Base-by-base conservation (phyloP, 2,329 filamentous ascomycete species). In the Neurospora crassa region DNA sequence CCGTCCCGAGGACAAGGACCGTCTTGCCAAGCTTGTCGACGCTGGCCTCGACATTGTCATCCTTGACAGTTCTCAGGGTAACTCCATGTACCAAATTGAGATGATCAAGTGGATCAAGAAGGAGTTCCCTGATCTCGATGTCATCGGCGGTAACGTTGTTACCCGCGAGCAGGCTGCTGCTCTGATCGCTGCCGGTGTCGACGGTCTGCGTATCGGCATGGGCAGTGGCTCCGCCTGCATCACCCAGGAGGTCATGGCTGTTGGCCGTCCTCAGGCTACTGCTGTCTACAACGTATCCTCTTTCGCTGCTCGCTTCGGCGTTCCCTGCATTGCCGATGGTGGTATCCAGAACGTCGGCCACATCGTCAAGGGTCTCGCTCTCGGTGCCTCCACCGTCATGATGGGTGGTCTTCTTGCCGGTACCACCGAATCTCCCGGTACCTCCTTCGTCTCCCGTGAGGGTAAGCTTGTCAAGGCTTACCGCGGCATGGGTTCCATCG, bases 381-480 rank as follows among this genome's bases (percentile, higher is more conserved):
- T 99, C 74, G 96, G 96, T 76, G 96, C 96, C 72, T 93, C 92
- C 67, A 96, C 94, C 45, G 91, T 99, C 81, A 99, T 99, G 96
- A 99, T 99, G 96, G 96, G 96, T 78, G 96, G 96, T 84, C 90
- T 99, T 70, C 88, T 99, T 75, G 96, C 96, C 69, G 96, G 96
- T 80, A 98, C 96, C 74, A 97, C 95, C 59, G 96, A 99, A 84
- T 98, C 95, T 45, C 96, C 96, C 43, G 96, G 96, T 75, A 94
- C 95, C 75, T 98, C 96, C 76, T 98, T 97, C 79, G 93, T 99
- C 77, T 97, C 93, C 79, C 91, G 92, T 73, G 95, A 98, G 83
- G 96, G 96, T 75, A 96, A 98, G 87, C 90, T 99, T 70, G 95
- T 99, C 82, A 99, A 99, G 88, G 94, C 96, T 53, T 99, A 99